These are phyloP conservation scores for Tricholoma terreum DNA, from an alignment of 768 basidiomycete genomes.

Conservation along the genomic window DNA sequence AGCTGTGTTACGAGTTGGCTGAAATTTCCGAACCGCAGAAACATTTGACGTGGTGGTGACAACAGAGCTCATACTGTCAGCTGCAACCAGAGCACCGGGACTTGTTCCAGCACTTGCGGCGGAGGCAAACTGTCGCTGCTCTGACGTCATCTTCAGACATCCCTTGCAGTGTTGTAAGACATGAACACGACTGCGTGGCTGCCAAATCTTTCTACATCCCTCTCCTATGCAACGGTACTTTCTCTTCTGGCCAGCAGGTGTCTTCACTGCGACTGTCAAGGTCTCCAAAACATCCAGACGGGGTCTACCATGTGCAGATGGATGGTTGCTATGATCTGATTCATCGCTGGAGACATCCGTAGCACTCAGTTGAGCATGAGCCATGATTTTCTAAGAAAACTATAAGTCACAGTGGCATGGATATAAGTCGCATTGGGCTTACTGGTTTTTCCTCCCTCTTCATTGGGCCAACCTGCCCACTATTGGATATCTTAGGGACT, in stretches of 20 bases:
- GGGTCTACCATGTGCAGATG: too few relatives aligned
- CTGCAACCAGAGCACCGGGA: slow-evolving; percentile 14
- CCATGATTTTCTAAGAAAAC: too few relatives aligned
- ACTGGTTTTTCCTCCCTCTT: background rate
- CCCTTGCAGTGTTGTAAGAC: slow-evolving; percentile 12
- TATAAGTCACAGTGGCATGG: too few relatives aligned
- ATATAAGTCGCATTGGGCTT: background rate
- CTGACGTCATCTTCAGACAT: slow-evolving; percentile 8
- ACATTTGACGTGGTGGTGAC: background rate
- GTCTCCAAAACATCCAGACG: too few relatives aligned
- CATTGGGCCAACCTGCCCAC: background rate
- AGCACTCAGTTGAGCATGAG: too few relatives aligned
- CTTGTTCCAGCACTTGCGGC: slow-evolving; percentile 7
- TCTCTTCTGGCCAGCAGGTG: too few relatives aligned
- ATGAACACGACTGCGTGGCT: background rate
- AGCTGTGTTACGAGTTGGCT: too few relatives aligned
- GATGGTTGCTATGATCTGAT: background rate
- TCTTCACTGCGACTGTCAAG: too few relatives aligned
- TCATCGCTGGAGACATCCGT: background rate
- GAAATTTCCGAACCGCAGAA: too few relatives aligned
- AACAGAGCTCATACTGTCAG: background rate
- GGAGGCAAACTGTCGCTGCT: slow-evolving; percentile 6
- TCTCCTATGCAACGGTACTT: too few relatives aligned
- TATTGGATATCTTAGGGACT: background rate
- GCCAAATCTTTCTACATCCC: too few relatives aligned